Base-by-base conservation (phyloP, 768 basidiomycete species). In the Boletus sp. region DNA sequence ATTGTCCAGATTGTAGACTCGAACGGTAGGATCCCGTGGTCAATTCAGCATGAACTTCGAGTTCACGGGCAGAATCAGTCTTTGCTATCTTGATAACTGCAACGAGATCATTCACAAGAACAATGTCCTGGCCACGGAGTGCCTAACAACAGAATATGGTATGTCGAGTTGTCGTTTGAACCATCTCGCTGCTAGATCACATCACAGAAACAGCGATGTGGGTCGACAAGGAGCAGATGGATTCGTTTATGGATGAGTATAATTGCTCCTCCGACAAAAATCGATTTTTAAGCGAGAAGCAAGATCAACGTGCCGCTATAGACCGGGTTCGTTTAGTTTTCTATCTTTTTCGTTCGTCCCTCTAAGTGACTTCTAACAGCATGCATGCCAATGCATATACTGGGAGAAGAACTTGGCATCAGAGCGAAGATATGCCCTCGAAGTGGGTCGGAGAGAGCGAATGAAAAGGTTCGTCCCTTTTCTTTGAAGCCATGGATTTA, bases 361-460 rank as follows among this genome's bases (percentile, higher is more conserved):
- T n/a, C n/a, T 33, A 10, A 33, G 6, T 10, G 32, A 10, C 10
- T 33, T 5, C 32, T 10, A 33, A 33, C 32, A 33, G 32, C 32
- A 33, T 10, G 32, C 10, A 5, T 0, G 9, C 8, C 0, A 11
- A 1, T 42, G 50, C n/a, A 1, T 0, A 5, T 4, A 1, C 18
- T 52, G 40, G 50, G 7, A 49, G 7, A 1, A 3, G 1, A 4
- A 0, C 1, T 3, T 15, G 8, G 6, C 20, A 10, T 28, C 24
- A 28, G 8, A 37, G 14, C 48, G 12, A 3, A 14, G 32, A 52
- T 8, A 1, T 40, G 29, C 6, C 5, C 10, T 33, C 6, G 32
- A 33, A 5, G 10, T 33, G 32, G 6, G 32, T 33, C 32, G 32
- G 14, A 0, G 12, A 32, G 30, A 32, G 12, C 35, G 50, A 36